Evolutionary conservation across 768 basidiomycete species (phyloP).

Genomic region (Boletus sp.): DNA sequence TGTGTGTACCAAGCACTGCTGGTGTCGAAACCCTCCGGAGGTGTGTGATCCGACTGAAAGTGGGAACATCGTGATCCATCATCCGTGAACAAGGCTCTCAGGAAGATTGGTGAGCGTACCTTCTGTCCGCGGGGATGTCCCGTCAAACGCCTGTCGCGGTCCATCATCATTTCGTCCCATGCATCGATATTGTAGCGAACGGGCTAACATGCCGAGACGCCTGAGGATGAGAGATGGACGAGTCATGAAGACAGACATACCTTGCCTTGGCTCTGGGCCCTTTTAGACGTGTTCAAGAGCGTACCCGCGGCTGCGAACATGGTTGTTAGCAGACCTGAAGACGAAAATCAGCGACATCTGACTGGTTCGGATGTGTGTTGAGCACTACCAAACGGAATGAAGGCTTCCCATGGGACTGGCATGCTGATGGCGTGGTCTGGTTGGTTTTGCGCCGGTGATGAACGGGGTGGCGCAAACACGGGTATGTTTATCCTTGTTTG

Average conservation of each 20-base stretch:
- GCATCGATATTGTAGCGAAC: slow-evolving; percentile 80
- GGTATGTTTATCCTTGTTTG: slow-evolving; percentile 24
- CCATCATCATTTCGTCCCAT: slow-evolving; percentile 98
- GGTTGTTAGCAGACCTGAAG: slow-evolving; percentile 70
- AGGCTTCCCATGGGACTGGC: slow-evolving; percentile 97
- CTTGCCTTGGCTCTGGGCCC: slow-evolving; percentile 88
- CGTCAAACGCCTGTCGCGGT: slow-evolving; percentile 81
- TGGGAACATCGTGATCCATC: not conserved
- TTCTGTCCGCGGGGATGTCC: slow-evolving; percentile 84
- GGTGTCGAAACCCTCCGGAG: slow-evolving; percentile 68
- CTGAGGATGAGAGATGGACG: not conserved
- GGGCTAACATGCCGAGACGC: slow-evolving; percentile 46
- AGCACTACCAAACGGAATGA: slow-evolving; percentile 84
- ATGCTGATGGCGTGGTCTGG: slow-evolving; percentile 41
- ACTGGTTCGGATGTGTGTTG: too few relatives aligned
- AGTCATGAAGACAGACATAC: slow-evolving; percentile 36
- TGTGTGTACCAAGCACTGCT: slow-evolving; percentile 75
- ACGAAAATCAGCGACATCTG: slow-evolving; percentile 4
- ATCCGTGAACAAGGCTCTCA: not conserved
- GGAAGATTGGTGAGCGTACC: slow-evolving; percentile 45
- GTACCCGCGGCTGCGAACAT: slow-evolving; percentile 94
- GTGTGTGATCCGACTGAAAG: slow-evolving; percentile 57
- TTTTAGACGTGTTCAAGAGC: slow-evolving; percentile 71
- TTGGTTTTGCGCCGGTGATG: not conserved
- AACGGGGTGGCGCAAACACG: not conserved